Evolutionary conservation across 2,329 filamentous ascomycete species (phyloP).

Genomic region (Plenodomus biglobosus): DNA sequence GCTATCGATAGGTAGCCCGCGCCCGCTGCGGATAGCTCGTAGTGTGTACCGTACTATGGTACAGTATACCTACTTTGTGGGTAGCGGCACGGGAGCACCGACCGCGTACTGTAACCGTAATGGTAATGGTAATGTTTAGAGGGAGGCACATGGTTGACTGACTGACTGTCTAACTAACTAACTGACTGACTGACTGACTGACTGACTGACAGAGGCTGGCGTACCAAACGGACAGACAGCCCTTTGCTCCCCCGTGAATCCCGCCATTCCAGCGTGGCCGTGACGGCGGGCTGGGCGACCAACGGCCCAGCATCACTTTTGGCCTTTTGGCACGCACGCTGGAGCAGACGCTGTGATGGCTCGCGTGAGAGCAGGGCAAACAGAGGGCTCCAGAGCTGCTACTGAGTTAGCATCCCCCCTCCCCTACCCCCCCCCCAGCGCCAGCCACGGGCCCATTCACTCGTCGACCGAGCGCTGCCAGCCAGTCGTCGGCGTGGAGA

Average conservation of each 20-base stretch:
- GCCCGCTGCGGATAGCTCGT: constrained; percentile 1
- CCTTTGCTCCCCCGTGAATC: too few relatives aligned
- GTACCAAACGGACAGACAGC: background rate
- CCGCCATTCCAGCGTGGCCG: too few relatives aligned
- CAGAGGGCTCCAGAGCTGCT: constrained; percentile 8
- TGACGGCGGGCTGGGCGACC: too few relatives aligned
- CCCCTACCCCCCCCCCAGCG: too few relatives aligned
- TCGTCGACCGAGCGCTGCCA: constrained; percentile 12
- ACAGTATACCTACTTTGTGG: too few relatives aligned
- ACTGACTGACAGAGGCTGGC: background rate
- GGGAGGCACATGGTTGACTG: too few relatives aligned
- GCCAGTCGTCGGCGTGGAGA: constrained; percentile 26
- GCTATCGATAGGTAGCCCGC: constrained; percentile 27
- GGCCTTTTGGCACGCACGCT: constrained; percentile 6
- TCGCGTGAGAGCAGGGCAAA: constrained; percentile 19
- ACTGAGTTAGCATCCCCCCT: too few relatives aligned
- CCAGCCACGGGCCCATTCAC: background rate
- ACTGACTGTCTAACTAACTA: too few relatives aligned
- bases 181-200: background rate
- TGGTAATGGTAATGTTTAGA: background rate
- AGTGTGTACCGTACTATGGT: constrained; percentile 1
- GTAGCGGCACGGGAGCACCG: constrained; percentile 24
- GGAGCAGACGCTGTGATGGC: constrained; percentile 7
- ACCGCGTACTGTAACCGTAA: constrained; percentile 3
- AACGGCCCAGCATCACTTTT: background rate